Base-by-base conservation (phyloP, 495 filamentous ascomycete species). In the Trichoderma erinaceum region DNA sequence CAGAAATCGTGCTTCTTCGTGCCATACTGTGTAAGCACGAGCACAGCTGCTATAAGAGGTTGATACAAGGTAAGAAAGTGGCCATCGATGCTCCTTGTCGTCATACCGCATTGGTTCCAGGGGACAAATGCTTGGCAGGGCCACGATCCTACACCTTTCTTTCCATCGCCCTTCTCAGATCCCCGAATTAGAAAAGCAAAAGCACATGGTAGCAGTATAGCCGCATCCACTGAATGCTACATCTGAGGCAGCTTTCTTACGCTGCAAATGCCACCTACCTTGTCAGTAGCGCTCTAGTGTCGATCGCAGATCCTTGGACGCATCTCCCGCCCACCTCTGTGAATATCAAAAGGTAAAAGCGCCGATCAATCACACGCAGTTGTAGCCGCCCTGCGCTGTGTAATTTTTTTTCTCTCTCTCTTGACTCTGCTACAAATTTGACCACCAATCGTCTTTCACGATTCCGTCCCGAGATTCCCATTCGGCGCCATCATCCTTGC, bases 401-500 rank as follows among this genome's bases (percentile, higher is more conserved):
- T 15, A n/a, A n/a, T 12, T 4, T n/a, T 4, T 5, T 23, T 16
- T 27, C 56, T 23, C 16, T 16, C 46, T 15, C 4, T 50, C 15
- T 52, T 52, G 2, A 18, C n/a, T 18, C n/a, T n/a, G 5, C 16
- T 18, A 50, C 18, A 16, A 13, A 61, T 11, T 61, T 15, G 50
- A 25, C 56, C 56, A 61, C 56, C 56, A 61, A 61, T 61, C 56
- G 18, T 41, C 27, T 48, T 35, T 48, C n/a, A 35, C 65, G 44
- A 56, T 12, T 32, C 13, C 65, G 15, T 56, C 41, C 25, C 46
- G 29, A 16, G 11, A 15, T 38, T 58, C 44, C 46, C 10, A 67
- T 56, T 67, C 56, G 23, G 56, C 56, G 32, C 12, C 7, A 11
- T 32, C 27, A 23, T 16, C 23, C 56, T 13, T 61, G 11, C 25